Conservation (phyloP, 345 rosid genomes). For the Aethionema arabicum region DNA sequence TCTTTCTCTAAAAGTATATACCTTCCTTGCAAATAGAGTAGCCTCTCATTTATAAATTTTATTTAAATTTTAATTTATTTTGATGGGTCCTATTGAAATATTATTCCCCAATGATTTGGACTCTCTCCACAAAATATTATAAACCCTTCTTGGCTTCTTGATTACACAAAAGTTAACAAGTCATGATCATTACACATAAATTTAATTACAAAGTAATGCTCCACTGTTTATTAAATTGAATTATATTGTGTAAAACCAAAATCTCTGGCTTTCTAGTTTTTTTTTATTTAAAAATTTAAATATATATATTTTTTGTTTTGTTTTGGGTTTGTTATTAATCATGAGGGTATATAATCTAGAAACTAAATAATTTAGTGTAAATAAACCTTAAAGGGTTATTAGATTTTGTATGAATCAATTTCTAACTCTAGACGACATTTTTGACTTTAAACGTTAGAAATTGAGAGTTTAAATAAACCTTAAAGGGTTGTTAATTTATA, state of each 20-base stretch:
- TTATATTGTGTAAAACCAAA: constrained; percentile 28
- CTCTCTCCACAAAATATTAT: constrained; percentile 24
- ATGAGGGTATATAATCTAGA: constrained; percentile 16
- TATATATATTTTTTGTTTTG: background rate
- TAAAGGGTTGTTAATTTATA: background rate
- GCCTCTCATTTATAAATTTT: constrained; percentile 23
- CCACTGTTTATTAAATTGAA: constrained; percentile 14
- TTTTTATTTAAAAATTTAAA: constrained; percentile 5
- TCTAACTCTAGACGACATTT: constrained; percentile 36
- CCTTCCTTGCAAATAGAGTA: constrained; percentile 42
- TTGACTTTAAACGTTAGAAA: constrained; percentile 29
- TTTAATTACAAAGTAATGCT: constrained; percentile 32
- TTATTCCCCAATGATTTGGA: constrained; percentile 44
- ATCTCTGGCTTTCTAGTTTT: constrained; percentile 15
- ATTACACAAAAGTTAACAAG: constrained; percentile 27
- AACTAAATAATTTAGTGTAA: constrained; percentile 14
- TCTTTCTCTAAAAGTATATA: constrained; percentile 36
- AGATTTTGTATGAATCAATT: constrained; percentile 12
- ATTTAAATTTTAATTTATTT: constrained; percentile 25
- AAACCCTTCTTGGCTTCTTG: constrained; percentile 22
- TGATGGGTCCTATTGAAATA: constrained; percentile 33
- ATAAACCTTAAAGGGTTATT: constrained; percentile 12
- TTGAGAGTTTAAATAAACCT: constrained; percentile 9
- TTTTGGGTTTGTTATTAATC: constrained; percentile 8
- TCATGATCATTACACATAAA: constrained; percentile 31